A percentile compares a stretch with the other conserved stretches of the same genome.
These are phyloP conservation scores for Sphagnum fallax DNA, from an alignment of 228 moss, liverwort and hornwort genomes.

Conservation along the genomic window DNA sequence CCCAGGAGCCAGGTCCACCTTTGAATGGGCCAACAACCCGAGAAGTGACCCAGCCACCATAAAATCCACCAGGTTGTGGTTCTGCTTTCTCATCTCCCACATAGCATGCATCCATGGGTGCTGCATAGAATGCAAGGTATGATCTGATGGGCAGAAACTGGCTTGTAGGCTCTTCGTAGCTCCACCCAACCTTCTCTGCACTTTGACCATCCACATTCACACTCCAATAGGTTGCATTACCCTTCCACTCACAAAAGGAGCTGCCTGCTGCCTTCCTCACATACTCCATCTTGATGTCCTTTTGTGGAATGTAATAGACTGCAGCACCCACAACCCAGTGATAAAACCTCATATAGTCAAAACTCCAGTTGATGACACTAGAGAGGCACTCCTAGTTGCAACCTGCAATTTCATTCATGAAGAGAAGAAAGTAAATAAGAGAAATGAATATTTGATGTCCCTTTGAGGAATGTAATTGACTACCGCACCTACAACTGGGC, in stretches of 20 bases:
- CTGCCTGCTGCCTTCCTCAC: constrained; percentile 54
- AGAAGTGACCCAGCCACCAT: constrained; percentile 83
- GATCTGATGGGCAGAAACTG: constrained; percentile 58
- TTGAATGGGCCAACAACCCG: constrained; percentile 86
- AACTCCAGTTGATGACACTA: background rate
- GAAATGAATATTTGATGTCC: background rate
- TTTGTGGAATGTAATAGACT: constrained; percentile 78
- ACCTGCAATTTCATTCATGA: background rate
- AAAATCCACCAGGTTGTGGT: constrained; percentile 82
- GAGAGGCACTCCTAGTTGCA: background rate
- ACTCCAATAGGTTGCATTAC: constrained; percentile 77
- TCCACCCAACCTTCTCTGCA: constrained; percentile 79
- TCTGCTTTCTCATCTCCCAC: constrained; percentile 75
- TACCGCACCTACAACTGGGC: background rate
- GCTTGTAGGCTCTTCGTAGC: constrained; percentile 66
- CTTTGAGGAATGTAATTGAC: background rate
- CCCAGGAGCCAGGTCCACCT: constrained; percentile 71
- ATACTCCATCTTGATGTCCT: constrained; percentile 60
- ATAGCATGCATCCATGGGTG: constrained; percentile 84
- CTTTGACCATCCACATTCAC: constrained; percentile 51
- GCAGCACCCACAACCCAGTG: constrained; percentile 1
- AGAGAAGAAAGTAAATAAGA: background rate
- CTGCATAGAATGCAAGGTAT: constrained; percentile 62
- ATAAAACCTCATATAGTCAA: background rate
- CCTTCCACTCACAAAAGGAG: constrained; percentile 88